Conservation (phyloP, 495 filamentous ascomycete genomes). For the Astrocystis sublimbata region DNA sequence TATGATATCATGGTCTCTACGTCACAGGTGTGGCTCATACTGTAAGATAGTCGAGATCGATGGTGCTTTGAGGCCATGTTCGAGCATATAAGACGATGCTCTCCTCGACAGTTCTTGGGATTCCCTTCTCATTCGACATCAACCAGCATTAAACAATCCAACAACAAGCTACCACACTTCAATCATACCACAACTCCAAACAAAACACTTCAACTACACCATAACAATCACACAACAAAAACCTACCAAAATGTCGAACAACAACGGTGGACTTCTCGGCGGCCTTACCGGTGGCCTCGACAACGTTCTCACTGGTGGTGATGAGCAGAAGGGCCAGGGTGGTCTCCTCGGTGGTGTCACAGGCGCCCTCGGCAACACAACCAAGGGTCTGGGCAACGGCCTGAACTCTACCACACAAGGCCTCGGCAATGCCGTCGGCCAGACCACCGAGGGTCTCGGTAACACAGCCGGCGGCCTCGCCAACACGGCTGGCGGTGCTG, state of each 20-base stretch:
- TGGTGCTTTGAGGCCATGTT: conserved; percentile 1
- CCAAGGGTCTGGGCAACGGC: conserved; percentile 38
- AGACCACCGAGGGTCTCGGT: conserved; percentile 38
- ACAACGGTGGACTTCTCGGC: conserved; percentile 42
- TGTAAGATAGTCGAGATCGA: neutral
- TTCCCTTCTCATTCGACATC: neutral
- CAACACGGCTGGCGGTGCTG: conserved; percentile 24
- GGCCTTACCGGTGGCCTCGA: conserved; percentile 40
- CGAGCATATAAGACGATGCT: conserved; percentile 21
- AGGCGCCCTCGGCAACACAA: conserved; percentile 32
- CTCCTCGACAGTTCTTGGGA: neutral
- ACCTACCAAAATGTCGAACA: conserved; percentile 33
- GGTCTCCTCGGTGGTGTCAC: conserved; percentile 41
- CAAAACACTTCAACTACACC: neutral
- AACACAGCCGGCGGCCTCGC: conserved; percentile 31
- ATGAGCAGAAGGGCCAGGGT: conserved; percentile 42
- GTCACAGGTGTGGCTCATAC: conserved; percentile 27
- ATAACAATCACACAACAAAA: no score
- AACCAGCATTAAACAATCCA: neutral
- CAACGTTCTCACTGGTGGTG: conserved; percentile 44
- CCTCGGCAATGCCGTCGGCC: conserved; percentile 36
- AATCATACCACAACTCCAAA: neutral
- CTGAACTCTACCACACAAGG: conserved; percentile 38
- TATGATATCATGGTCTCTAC: conserved; percentile 22
- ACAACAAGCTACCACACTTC: neutral